Base-by-base conservation (phyloP, 2,329 filamentous ascomycete genomes). In the Diaporthe destruens region DNA sequence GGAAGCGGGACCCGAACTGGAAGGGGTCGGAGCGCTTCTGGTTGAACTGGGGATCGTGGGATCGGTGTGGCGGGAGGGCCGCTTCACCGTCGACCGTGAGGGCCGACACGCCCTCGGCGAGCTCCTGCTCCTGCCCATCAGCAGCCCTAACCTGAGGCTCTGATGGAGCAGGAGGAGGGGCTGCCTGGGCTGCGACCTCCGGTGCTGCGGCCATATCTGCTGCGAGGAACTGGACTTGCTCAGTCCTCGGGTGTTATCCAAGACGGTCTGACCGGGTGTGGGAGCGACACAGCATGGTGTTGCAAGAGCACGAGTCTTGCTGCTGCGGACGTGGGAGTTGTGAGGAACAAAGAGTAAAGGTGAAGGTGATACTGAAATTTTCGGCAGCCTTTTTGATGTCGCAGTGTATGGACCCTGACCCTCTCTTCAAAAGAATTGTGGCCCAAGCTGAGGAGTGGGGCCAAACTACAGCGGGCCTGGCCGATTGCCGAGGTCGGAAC, bases 1-100 rank as follows among this genome's bases (percentile, higher is more conserved):
- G 90, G 79, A 89, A 93, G 73, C 96, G 94, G 61, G 94, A 96
- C 74, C 96, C 96, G 82, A 99, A 99, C 83, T 97, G 93, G 83
- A 98, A 99, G 23, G 96, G 96, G 80, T 98, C 95, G 80, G 86
- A 93, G 78, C 94, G 90, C 85, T 98, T 98, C 84, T 93, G 86
- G 81, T 95, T 96, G 81, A 92, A 84, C 75, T 84, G 79, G 51
- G 93, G 90, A 78, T 93, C 88, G 81, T 95, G 92, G 29, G 92
- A 94, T 76, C 91, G 90, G 78, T 93, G 89, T 47, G 91, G 81
- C 70, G 89, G 87, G 39, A 88, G 2, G 3, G 57, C 44, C 6
- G 16, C 42, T 3, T 66, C 47, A 16, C 25, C 65, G 23, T 6
- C 44, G 55, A 74, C 63, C 3, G 69, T 23, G 6, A 75, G 74